A percentile compares a stretch with the other conserved stretches of the same genome.
Conservation (phyloP, 177 flowering plant species). For the Tripterygium wilfordii region DNA sequence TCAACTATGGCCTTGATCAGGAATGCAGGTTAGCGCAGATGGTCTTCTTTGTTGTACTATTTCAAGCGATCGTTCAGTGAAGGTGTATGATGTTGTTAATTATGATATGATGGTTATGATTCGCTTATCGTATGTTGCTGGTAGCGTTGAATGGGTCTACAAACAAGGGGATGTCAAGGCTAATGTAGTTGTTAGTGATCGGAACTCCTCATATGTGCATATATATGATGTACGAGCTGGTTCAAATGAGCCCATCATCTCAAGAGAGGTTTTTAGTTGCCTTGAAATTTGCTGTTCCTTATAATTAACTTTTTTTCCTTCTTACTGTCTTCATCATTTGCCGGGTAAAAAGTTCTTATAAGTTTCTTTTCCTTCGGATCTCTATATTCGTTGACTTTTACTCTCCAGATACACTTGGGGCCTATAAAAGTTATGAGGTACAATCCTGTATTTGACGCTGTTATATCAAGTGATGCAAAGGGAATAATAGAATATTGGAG, state of each 20-base stretch:
- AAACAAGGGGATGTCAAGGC: slow-evolving; percentile 92
- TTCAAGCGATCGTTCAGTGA: slow-evolving; percentile 80
- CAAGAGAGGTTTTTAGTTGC: slow-evolving; percentile 57
- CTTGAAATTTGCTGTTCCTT: background rate
- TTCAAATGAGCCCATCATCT: slow-evolving; percentile 76
- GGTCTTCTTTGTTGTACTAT: slow-evolving; percentile 95
- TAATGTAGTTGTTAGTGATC: slow-evolving; percentile 86
- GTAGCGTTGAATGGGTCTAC: slow-evolving; percentile 90
- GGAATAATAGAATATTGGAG: slow-evolving; percentile 92
- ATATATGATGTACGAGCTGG: slow-evolving; percentile 89
- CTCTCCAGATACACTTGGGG: slow-evolving; percentile 66
- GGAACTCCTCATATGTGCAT: slow-evolving; percentile 67
- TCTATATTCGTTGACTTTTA: background rate
- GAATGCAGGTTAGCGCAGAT: slow-evolving; percentile 93
- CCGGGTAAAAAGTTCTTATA: background rate
- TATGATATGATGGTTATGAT: slow-evolving; percentile 99
- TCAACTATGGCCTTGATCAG: slow-evolving; percentile 55
- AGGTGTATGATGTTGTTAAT: slow-evolving; percentile 95
- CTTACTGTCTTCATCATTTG: background rate
- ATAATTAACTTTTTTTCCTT: background rate
- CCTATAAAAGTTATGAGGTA: slow-evolving; percentile 83
- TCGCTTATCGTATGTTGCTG: slow-evolving; percentile 77
- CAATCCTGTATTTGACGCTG: slow-evolving; percentile 65
- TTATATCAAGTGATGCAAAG: slow-evolving; percentile 75
- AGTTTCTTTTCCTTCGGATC: background rate